Evolutionary conservation across 208 protist species (phyloP), one percentile per base, ranked within the genome.

Genomic region (Phytomonas sp.): DNA sequence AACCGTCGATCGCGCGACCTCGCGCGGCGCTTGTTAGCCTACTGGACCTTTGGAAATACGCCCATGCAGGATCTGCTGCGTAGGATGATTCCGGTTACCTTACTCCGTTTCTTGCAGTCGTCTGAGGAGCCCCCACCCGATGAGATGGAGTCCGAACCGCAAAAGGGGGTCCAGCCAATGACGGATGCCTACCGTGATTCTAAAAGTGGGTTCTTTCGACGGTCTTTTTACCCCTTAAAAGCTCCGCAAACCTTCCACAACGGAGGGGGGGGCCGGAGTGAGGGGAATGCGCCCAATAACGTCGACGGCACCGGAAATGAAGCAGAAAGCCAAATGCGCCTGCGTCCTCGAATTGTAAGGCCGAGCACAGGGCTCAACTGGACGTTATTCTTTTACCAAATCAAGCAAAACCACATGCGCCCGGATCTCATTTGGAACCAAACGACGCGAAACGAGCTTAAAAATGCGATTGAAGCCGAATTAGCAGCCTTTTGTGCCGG

Each of bases 341-440:
- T 79, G 69, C 82, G 87, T 20, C 60, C 70, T 20, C 71, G 89
- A 28, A 23, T 88, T 30, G 70, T 95, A 13, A 78, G 77, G 0
- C 81, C 95, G 36, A 66, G 79, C 31, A 68, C 89, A 31, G 80
- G 78, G 40, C 75, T 95, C n/a, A 98, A 98, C 71, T 98, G 95
- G 93, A 70, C 66, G 51, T 85, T 97, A 84, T 87, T 98, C 63
- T 97, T 97, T 67, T 87, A 90, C 65, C 82, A 96, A 51, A 40
- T 96, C 11, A 86, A 87, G 67, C 75, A 82, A 28, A 90, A 98
- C 67, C 91, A 97, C 75, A 69, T 80, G 65, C 84, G 89, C 26
- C 83, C 93, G 2, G 93, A 98, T 70, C 78, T 98, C 11, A 97
- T 98, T 67, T 98, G 95, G 93, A 98, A 97, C 68, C 87, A 94